These are phyloP conservation scores for Carex sylvatica DNA, from an alignment of 202 grass and related monocot genomes.

Conservation along the genomic window DNA sequence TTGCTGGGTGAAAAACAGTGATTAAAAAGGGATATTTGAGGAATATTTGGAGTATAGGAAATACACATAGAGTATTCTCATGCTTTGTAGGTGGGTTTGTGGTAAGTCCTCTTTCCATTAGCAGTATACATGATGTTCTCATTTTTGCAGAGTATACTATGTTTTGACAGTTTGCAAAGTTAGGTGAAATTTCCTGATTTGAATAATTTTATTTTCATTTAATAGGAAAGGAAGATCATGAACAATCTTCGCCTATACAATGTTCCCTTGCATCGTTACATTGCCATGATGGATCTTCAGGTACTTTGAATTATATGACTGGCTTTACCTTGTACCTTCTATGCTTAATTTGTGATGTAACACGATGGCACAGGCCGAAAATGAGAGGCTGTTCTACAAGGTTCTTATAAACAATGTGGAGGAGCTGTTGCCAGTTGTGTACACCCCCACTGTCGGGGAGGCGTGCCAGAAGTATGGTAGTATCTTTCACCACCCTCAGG, in stretches of 20 bases:
- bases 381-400: slow-evolving; percentile 96
- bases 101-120: not conserved
- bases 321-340: not conserved
- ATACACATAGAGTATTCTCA: not conserved
- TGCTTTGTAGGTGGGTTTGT: slow-evolving; percentile 2
- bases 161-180: not conserved
- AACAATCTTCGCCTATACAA: slow-evolving; percentile 75
- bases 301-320: slow-evolving; percentile 26
- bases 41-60: not conserved
- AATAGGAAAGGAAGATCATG: slow-evolving; percentile 88
- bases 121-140: not conserved
- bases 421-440: slow-evolving; percentile 89
- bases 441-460: slow-evolving; percentile 96
- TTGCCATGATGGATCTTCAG: slow-evolving; percentile 99
- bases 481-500: slow-evolving; percentile 83
- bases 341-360: slow-evolving; percentile 21
- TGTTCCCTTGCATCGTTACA: slow-evolving; percentile 80
- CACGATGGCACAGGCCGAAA: slow-evolving; percentile 52
- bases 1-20: not conserved
- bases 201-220: slow-evolving; percentile 16
- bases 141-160: not conserved
- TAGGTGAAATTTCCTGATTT: not conserved
- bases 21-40: not conserved
- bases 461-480: slow-evolving; percentile 98
- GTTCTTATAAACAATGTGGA: slow-evolving; percentile 97